Evolutionary conservation across 78 protist species (phyloP).

Genomic region (Tieghemostelium lacteum): DNA sequence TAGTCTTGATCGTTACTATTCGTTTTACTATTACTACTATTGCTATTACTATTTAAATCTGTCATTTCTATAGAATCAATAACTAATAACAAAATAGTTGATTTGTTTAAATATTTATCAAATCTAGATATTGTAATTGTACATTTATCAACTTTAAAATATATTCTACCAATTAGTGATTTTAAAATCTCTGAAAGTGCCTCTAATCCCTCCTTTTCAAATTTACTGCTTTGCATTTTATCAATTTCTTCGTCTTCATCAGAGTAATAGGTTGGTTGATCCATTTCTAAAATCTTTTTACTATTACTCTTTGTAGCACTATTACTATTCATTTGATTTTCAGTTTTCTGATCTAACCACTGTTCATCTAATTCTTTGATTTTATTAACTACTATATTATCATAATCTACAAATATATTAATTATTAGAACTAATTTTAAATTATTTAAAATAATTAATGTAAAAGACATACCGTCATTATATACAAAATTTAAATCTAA

Average conservation of each 20-base stretch:
- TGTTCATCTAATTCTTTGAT: conserved; percentile 25
- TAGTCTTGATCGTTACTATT: not conserved
- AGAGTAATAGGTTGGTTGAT: conserved; percentile 21
- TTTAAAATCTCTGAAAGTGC: conserved; percentile 51
- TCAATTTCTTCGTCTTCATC: conserved; percentile 74
- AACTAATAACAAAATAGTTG: conserved; percentile 2
- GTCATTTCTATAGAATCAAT: conserved; percentile 52
- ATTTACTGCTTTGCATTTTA: conserved; percentile 1
- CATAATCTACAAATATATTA: conserved; percentile 20
- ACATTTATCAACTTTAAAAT: conserved; percentile 36
- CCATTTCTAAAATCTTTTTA: not conserved
- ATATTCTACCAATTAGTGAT: conserved; percentile 36
- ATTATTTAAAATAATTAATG: too few relatives aligned
- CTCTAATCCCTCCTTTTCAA: conserved; percentile 42
- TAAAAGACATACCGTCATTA: conserved; percentile 22
- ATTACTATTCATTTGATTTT: not conserved
- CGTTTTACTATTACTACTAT: conserved; percentile 5
- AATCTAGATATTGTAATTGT: conserved; percentile 17
- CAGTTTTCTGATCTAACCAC: too few relatives aligned
- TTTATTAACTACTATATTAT: conserved; percentile 13
- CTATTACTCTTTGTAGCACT: not conserved
- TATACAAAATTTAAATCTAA: conserved; percentile 59
- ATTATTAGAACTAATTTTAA: not conserved
- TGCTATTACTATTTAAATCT: conserved; percentile 10
- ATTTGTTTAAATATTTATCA: conserved; percentile 16